Evolutionary conservation across 2,329 filamentous ascomycete species (phyloP).

Genomic region (Grosmannia serpens): DNA sequence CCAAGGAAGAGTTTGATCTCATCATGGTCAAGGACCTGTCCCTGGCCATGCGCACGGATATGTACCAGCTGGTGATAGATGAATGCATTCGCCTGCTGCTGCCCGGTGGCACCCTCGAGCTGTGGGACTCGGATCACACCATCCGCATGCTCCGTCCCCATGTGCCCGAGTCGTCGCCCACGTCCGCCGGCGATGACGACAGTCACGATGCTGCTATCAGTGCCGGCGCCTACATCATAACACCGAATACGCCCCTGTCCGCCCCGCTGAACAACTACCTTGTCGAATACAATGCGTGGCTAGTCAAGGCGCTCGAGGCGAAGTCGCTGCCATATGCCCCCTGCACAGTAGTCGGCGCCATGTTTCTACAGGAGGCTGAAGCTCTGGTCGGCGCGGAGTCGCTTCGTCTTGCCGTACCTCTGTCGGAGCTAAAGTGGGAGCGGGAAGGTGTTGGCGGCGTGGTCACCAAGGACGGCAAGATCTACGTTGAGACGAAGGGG

Average conservation of each 20-base stretch:
- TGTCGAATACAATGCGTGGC: conserved; percentile 74
- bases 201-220: conserved; percentile 53
- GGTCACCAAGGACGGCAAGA: conserved; percentile 48
- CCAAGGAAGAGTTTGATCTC: conserved; percentile 71
- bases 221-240: conserved; percentile 73
- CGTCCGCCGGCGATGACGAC: conserved; percentile 31
- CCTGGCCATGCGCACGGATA: conserved; percentile 48
- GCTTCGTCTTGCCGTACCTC: conserved; percentile 72
- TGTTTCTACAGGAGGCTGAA: conserved; percentile 71
- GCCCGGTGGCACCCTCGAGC: conserved; percentile 68
- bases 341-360: conserved; percentile 65
- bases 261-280: conserved; percentile 72
- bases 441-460: conserved; percentile 57
- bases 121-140: conserved; percentile 82
- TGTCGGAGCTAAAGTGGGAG: conserved; percentile 81
- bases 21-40: conserved; percentile 80
- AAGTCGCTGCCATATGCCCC: conserved; percentile 63
- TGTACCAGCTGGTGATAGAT: conserved; percentile 46
- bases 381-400: conserved; percentile 56
- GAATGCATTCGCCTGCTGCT: conserved; percentile 68
- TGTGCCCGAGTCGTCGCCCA: conserved; percentile 40
- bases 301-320: conserved; percentile 61
- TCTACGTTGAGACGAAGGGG: conserved; percentile 40
- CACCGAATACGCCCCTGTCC: conserved; percentile 70
- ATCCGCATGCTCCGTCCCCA: conserved; percentile 76